These are phyloP conservation scores for Colletotrichum phormii DNA, from an alignment of 2,329 filamentous ascomycete genomes.

Conservation along the genomic window DNA sequence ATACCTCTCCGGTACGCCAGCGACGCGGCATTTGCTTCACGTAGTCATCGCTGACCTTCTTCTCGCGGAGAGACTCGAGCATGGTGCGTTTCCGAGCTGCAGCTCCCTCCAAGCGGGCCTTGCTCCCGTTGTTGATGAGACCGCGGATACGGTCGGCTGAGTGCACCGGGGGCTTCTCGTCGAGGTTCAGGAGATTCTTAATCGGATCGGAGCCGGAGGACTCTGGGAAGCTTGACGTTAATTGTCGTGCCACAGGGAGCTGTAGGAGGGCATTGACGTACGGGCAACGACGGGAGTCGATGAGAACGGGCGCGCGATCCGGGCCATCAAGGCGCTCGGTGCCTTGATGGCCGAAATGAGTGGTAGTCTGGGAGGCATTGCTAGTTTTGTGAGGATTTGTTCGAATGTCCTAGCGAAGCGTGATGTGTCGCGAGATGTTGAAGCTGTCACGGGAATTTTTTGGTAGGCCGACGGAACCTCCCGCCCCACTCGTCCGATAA, in stretches of 20 bases:
- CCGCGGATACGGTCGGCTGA: constrained; percentile 28
- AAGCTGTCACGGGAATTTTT: constrained; percentile 37
- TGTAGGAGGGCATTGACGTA: constrained; percentile 17
- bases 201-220: constrained; percentile 8
- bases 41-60: constrained; percentile 62
- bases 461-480: constrained; percentile 36
- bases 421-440: constrained; percentile 35
- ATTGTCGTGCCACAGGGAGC: constrained; percentile 1
- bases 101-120: constrained; percentile 37
- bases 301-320: constrained; percentile 34
- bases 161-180: constrained; percentile 17
- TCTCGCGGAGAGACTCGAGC: constrained; percentile 52
- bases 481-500: constrained; percentile 30
- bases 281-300: constrained; percentile 25
- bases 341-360: constrained; percentile 35
- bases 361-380: constrained; percentile 56
- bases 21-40: constrained; percentile 74
- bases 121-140: constrained; percentile 40
- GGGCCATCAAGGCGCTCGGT: constrained; percentile 28
- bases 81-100: constrained; percentile 46
- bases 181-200: constrained; percentile 34
- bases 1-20: constrained; percentile 85
- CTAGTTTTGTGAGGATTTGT: constrained; percentile 37
- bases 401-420: constrained; percentile 11
- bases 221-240: constrained; percentile 13